Evolutionary conservation across 495 filamentous ascomycete genomes (phyloP).

Genomic region (Stereocaulon alpinum): DNA sequence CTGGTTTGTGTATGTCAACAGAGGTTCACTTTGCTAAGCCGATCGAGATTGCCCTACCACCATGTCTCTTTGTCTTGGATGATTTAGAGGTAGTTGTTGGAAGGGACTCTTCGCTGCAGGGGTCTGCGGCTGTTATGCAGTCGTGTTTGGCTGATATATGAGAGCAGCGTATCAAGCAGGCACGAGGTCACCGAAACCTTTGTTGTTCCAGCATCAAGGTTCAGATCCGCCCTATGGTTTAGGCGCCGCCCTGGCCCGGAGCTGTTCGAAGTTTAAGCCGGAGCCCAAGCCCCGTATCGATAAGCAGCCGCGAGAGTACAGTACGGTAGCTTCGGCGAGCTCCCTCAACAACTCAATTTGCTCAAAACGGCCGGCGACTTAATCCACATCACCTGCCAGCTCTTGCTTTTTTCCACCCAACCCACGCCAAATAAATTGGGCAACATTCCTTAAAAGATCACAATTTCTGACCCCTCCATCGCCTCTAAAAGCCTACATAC

Average conservation of each 20-base stretch:
- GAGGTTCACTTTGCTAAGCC: neutral
- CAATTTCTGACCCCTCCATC: no score
- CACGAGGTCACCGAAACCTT: neutral
- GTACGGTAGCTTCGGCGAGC: slow-evolving; percentile 1
- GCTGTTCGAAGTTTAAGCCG: neutral
- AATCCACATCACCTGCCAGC: neutral
- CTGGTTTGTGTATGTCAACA: slow-evolving; percentile 39
- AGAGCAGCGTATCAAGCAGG: neutral
- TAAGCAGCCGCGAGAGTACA: neutral
- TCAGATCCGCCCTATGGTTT: neutral
- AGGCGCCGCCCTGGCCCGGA: neutral
- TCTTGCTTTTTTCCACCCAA: neutral
- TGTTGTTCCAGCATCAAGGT: neutral
- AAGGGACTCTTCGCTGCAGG: neutral
- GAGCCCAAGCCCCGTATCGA: slow-evolving; percentile 1
- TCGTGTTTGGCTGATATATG: neutral
- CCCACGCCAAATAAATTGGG: neutral
- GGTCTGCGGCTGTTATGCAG: neutral
- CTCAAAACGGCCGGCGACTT: neutral
- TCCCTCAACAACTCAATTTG: slow-evolving; percentile 6
- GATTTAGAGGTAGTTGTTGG: neutral
- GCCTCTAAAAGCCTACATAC: no score
- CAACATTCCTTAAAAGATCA: no score
- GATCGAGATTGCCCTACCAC: slow-evolving; percentile 19
- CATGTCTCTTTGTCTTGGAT: slow-evolving; percentile 8